Percentiles rank a stretch among this genome's conserved stretches.
Evolutionary conservation across 2,329 filamentous ascomycete species (phyloP).

Genomic region (Ceratocystis huliohia): DNA sequence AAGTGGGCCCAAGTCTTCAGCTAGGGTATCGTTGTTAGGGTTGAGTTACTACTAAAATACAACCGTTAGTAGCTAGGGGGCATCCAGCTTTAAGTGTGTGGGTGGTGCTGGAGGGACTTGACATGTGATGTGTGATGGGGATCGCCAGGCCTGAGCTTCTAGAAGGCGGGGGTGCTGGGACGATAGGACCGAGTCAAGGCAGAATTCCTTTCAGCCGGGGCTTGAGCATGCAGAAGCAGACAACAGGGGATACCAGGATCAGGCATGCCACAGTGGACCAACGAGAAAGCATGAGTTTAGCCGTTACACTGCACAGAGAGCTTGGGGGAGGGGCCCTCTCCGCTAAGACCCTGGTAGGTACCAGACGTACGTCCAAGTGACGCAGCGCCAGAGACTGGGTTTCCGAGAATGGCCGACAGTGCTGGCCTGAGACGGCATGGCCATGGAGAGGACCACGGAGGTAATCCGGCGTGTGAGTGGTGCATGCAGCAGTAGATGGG

Average conservation of each 20-base stretch:
- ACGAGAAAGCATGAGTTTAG: not conserved
- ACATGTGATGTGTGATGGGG: constrained; percentile 14
- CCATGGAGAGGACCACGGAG: not conserved
- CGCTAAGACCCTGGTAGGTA: not conserved
- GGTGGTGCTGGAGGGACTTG: not conserved
- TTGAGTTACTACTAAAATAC: not conserved
- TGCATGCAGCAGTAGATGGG: too few relatives aligned
- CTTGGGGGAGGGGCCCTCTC: not conserved
- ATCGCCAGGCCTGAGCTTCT: constrained; percentile 4
- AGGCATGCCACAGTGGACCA: not conserved
- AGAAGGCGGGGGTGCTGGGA: not conserved
- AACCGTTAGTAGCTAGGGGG: not conserved
- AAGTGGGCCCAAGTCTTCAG: not conserved
- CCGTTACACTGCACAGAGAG: not conserved
- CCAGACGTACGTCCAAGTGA: too few relatives aligned
- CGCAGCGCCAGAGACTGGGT: not conserved
- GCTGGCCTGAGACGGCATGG: not conserved
- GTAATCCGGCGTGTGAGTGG: not conserved
- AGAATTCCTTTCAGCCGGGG: not conserved
- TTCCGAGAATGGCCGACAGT: constrained; percentile 21
- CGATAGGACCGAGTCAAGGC: not conserved
- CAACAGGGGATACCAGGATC: not conserved
- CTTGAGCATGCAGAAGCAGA: not conserved
- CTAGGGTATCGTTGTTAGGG: not conserved
- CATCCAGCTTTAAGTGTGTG: not conserved